Base-by-base conservation (phyloP, 495 filamentous ascomycete genomes). In the Aspergillus carlsbadensis region DNA sequence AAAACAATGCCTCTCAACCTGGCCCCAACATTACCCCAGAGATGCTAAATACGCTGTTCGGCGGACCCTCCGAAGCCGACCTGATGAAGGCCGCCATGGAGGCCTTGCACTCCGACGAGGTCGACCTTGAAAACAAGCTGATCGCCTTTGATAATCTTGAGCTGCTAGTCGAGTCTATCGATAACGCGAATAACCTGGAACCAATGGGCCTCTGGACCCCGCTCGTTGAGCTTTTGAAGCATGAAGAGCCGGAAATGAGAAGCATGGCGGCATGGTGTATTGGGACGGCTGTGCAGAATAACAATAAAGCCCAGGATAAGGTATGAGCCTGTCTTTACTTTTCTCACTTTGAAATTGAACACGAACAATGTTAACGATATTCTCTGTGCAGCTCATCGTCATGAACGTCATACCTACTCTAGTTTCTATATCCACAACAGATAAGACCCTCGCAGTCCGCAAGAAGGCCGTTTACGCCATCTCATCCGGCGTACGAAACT, bases 131-230 rank as follows among this genome's bases (percentile, higher is more conserved):
- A 39, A 83, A 93, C 68, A 90, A 89, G 70, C 67, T 96, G 35
- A 84, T 84, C 44, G 95, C 95, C 29, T 96, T 97, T 70, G 94
- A 98, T 80, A 96, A 97, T 76, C 88, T 98, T 48, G 92, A 97
- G 75, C 87, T 95, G 68, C 76, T 97, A 37, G 85, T 98, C 61
- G 94, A 96, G 76, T 81, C 78, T 36, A 81, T 98, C 57, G 94
- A 98, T 76, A 98, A 98, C 72, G 92, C 94, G 43, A 97, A 96
- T 76, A 92, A 96, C 69, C 76, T 96, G 51, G 86, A 85, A 43
- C 80, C 81, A 6, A 74, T 96, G 14, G 81, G 80, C 6, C 74
- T 97, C 44, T 98, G 94, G 94, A 78, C 81, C 6, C 90, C 90
- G 17, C 73, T 98, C 44, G 76, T 96, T 6, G 62, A 72, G 2